These are phyloP conservation scores for Choanephora cucurbitarum DNA, from an alignment of 371 early-diverging fungal species.

Conservation along the genomic window DNA sequence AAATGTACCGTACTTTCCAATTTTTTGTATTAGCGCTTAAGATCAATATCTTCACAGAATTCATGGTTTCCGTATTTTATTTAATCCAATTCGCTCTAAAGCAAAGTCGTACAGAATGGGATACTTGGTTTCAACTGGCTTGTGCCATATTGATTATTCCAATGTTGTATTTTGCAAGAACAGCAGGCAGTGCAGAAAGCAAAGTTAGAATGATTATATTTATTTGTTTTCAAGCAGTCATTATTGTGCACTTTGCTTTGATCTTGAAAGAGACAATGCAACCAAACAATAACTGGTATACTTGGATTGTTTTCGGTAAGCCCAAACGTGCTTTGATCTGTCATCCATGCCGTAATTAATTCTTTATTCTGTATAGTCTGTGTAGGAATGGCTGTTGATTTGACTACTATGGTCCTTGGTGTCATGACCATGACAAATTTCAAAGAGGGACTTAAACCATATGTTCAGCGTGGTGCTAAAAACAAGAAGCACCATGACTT, in stretches of 20 bases:
- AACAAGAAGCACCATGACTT: conserved; percentile 35
- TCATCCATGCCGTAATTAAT: not conserved
- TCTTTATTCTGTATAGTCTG: conserved; percentile 13
- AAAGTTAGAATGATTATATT: conserved; percentile 26
- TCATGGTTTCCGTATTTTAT: conserved; percentile 50
- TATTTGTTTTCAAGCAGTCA: conserved; percentile 23
- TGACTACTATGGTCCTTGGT: conserved; percentile 31
- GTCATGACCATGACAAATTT: conserved; percentile 45
- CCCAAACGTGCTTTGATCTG: not conserved
- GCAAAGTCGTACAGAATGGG: conserved; percentile 23
- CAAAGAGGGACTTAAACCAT: conserved; percentile 39
- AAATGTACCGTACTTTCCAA: conserved; percentile 51
- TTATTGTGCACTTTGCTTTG: conserved; percentile 28
- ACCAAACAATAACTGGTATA: conserved; percentile 36
- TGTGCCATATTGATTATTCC: conserved; percentile 46
- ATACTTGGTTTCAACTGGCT: conserved; percentile 35
- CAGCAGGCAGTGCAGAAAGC: conserved; percentile 32
- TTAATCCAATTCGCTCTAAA: conserved; percentile 40
- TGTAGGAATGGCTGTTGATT: conserved; percentile 32
- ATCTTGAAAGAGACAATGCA: conserved; percentile 32
- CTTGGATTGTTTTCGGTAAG: conserved; percentile 37
- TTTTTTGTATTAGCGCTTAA: conserved; percentile 52
- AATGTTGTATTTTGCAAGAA: conserved; percentile 44
- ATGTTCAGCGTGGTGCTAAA: conserved; percentile 31
- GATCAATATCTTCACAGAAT: conserved; percentile 49